phyloP scores from a whole-genome alignment of 768 basidiomycete species.

The Trametes punicea region DNA sequence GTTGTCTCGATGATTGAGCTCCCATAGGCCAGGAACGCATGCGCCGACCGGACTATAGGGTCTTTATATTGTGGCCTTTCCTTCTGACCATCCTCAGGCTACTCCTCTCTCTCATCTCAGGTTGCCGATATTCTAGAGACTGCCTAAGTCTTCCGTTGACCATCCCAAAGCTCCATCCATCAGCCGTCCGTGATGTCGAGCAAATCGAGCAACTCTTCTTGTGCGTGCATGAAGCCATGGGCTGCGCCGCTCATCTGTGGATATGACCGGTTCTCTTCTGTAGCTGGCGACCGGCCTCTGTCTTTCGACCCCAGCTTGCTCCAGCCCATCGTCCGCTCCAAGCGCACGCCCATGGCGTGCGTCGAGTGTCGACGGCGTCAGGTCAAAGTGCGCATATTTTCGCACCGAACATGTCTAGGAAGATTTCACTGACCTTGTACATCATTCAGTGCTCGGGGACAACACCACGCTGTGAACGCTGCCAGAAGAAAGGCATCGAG shows the following conservation, averaged over 20 bases:
- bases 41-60: neutral
- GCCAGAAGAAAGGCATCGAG: slow-evolving; percentile 34
- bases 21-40: neutral
- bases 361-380: slow-evolving; percentile 51
- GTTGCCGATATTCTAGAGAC: neutral
- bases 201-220: neutral
- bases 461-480: slow-evolving; percentile 37
- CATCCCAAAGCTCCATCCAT: neutral
- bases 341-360: slow-evolving; percentile 53
- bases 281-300: neutral
- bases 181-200: neutral
- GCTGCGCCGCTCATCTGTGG: neutral
- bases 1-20: slow-evolving; percentile 8
- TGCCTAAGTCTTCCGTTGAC: neutral
- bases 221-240: neutral
- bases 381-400: slow-evolving; percentile 42
- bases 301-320: slow-evolving; percentile 20
- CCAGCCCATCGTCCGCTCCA: slow-evolving; percentile 29
- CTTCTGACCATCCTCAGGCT: slow-evolving; percentile 6
- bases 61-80: slow-evolving; percentile 21
- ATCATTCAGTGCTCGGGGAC: slow-evolving; percentile 26
- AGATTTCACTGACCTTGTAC: neutral
- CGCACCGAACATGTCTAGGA: neutral
- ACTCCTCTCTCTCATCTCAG: slow-evolving; percentile 14
- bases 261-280: neutral